These are phyloP conservation scores for Fusarium armeniacum DNA, from an alignment of 2,329 filamentous ascomycete species.

Conservation along the genomic window DNA sequence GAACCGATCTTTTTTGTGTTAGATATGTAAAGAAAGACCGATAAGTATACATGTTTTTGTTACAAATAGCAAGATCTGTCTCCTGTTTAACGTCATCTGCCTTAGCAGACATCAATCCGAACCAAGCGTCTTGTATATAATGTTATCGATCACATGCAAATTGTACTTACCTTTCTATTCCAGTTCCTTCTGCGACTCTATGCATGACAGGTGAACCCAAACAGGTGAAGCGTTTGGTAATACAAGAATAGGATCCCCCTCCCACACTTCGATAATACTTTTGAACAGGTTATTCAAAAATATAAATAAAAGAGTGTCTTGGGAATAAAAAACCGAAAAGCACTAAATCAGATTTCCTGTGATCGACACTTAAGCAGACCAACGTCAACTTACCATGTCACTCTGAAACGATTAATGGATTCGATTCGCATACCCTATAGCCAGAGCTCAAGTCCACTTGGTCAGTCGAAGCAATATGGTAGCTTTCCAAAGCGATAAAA, in stretches of 20 bases:
- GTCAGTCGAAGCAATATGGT: too few species aligned
- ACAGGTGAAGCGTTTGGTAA: neutral
- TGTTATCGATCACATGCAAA: neutral
- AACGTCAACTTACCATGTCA: neutral
- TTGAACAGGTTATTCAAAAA: neutral
- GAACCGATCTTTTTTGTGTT: too few species aligned
- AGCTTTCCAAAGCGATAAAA: neutral
- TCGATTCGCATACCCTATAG: neutral
- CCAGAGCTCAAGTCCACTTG: fast-evolving
- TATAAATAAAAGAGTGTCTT: neutral
- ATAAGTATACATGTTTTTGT: too few species aligned
- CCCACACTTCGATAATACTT: neutral
- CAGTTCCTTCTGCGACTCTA: neutral
- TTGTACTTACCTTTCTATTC: neutral
- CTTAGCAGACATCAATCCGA: too few species aligned
- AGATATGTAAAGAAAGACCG: too few species aligned
- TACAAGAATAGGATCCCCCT: neutral
- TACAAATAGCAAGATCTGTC: too few species aligned
- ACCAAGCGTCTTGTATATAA: neutral
- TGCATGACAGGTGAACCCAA: neutral
- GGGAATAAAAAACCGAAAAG: neutral
- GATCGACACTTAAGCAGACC: too few species aligned
- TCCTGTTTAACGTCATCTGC: too few species aligned
- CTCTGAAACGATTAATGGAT: too few species aligned
- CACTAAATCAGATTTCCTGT: too few species aligned